A percentile compares a stretch with the other conserved stretches of the same genome.
Conservation (phyloP, 2,329 filamentous ascomycete genomes). For the Aureobasidium zeae region DNA sequence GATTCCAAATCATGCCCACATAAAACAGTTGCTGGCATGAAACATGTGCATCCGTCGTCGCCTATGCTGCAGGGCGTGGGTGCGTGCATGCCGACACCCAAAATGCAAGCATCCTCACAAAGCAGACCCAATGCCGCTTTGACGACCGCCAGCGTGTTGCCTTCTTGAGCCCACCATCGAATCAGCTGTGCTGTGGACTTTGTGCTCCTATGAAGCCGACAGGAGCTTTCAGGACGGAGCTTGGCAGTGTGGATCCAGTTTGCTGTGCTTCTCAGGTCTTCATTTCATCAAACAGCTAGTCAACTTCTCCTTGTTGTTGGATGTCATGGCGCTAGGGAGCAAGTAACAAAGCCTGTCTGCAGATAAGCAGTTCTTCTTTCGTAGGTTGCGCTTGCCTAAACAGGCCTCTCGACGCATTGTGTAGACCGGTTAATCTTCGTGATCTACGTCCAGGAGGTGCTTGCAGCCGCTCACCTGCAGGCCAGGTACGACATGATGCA, state of each 20-base stretch:
- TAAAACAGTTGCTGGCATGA: conserved; percentile 5
- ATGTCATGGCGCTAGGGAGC: neutral
- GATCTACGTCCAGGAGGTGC: conserved; percentile 1
- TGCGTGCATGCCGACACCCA: neutral
- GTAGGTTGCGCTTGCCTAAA: no score
- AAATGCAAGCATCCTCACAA: conserved; percentile 1
- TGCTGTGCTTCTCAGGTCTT: neutral
- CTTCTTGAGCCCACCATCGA: neutral
- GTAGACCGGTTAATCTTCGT: conserved; percentile 3
- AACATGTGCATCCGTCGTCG: conserved; percentile 12
- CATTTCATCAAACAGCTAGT: conserved; percentile 4
- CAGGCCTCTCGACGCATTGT: no score
- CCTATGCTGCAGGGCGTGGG: conserved; percentile 9
- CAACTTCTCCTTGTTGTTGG: neutral
- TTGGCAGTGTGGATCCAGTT: conserved; percentile 11
- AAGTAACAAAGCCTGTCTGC: no score
- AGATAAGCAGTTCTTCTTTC: no score
- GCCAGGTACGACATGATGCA: neutral
- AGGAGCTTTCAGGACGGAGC: neutral
- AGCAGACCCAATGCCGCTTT: conserved; percentile 5
- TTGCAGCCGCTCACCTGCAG: conserved; percentile 7
- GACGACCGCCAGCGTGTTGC: neutral
- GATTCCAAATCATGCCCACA: conserved; percentile 12
- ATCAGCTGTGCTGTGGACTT: neutral
- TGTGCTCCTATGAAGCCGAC: neutral